Base-by-base conservation (phyloP, 306 rosid species). In the Trifolium subterraneum region DNA sequence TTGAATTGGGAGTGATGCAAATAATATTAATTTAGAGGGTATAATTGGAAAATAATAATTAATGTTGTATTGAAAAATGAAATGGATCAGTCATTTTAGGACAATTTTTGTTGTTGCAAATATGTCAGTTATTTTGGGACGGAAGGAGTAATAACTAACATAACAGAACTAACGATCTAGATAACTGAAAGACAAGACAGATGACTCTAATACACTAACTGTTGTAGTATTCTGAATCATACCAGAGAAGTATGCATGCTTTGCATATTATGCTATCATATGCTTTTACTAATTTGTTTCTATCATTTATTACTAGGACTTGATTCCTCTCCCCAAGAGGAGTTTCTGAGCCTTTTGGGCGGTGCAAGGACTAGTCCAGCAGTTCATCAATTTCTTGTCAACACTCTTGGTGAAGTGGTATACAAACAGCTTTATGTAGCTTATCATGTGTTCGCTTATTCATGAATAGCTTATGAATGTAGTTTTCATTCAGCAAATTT, bases 361-460 rank as follows among this genome's bases (percentile, higher is more conserved):
- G 97, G 98, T 87, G 97, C 98, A 74, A 84, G 98, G 84, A 91
- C 96, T 71, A 89, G 97, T 86, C 96, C 97, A 78, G 86, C 97
- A 10, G 70, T 93, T 84, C 98, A 91, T 81, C 96, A 93, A 67
- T 93, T 91, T 87, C 93, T 93, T 38, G 96, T 93, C 44, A 91
- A 82, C 86, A 82, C 97, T 84, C 97, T 93, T 56, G 88, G 94
- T 45, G 98, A 93, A 93, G 88, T 65, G 96, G 98, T 93, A 89
- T 66, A 33, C 78, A 39, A 36, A 41, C 33, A 35, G 12, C 70
- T 78, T 41, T 58, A 51, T 67, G 18, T 87, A 20, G 58, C 50
- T 59, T 60, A 19, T 10, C 77, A 18, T 61, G 45, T 71, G 48
- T 77, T 73, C 66, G n/a, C 54, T 66, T 68, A 67, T 79, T 75